A percentile compares a stretch with the other conserved stretches of the same genome.
Conservation (phyloP, 2,329 filamentous ascomycete species). For the Paraphaeosphaeria minitans region DNA sequence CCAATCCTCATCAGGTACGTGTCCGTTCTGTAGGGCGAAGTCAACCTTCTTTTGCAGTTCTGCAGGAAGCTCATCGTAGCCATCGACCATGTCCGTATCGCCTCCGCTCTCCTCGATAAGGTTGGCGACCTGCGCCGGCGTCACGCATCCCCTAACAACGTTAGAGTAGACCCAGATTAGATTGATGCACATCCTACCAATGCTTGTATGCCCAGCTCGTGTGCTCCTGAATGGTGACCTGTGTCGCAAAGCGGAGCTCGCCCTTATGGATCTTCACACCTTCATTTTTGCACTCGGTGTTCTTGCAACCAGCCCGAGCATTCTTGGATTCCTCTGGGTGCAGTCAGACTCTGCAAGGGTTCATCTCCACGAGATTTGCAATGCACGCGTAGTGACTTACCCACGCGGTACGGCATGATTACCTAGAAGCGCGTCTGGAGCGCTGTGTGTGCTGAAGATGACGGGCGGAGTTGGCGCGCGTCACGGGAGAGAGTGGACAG, state of each 20-base stretch:
- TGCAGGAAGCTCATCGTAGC: constrained; percentile 75
- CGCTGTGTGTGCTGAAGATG: neutral
- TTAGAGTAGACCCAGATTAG: constrained; percentile 13
- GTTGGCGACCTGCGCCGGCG: constrained; percentile 72
- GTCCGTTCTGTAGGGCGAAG: constrained; percentile 73
- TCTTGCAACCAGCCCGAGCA: constrained; percentile 74
- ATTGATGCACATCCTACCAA: constrained; percentile 64
- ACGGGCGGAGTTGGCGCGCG: neutral
- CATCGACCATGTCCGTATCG: constrained; percentile 74
- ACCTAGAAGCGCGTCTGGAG: neutral
- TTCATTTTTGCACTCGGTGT: constrained; percentile 73
- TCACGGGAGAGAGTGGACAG: neutral
- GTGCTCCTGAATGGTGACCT: constrained; percentile 66
- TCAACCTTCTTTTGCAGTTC: constrained; percentile 76
- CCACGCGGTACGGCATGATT: constrained; percentile 25
- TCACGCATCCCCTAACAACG: constrained; percentile 78
- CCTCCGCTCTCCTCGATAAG: constrained; percentile 63
- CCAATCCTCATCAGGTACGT: constrained; percentile 86
- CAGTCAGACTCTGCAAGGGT: constrained; percentile 2
- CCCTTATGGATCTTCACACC: constrained; percentile 72
- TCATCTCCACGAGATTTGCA: neutral
- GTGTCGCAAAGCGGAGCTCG: constrained; percentile 75
- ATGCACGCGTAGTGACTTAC: constrained; percentile 11
- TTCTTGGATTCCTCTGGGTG: constrained; percentile 71
- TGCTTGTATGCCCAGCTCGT: constrained; percentile 80